Percentiles rank a stretch among this genome's conserved stretches.
Conservation (phyloP, 2,329 filamentous ascomycete genomes). For the Colletotrichum gloeosporioides region DNA sequence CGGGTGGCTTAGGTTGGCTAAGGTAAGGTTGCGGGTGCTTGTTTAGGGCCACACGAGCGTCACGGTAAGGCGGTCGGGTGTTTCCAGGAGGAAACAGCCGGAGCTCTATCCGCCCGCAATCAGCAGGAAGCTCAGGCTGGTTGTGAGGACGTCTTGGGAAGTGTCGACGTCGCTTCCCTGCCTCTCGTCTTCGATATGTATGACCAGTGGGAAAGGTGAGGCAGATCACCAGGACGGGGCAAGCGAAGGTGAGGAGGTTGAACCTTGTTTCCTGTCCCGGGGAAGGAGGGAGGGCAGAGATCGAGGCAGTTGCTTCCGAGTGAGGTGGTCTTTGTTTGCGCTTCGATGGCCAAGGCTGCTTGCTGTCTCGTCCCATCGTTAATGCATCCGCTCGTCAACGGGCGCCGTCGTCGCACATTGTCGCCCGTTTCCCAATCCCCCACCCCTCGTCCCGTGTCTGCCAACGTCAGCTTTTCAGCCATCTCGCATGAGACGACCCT, state of each 20-base stretch:
- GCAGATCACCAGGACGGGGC: not conserved
- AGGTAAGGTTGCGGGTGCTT: not conserved
- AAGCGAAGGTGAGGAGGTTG: not conserved
- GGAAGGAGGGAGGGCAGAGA: not conserved
- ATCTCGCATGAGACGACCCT: not conserved
- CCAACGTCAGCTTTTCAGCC: conserved; percentile 5
- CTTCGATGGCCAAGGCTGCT: not conserved
- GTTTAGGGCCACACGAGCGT: not conserved
- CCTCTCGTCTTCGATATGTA: not conserved
- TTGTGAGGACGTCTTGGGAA: not conserved
- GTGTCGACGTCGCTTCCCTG: not conserved
- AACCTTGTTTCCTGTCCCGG: not conserved
- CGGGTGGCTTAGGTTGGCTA: not conserved
- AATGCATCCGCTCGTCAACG: conserved; percentile 1
- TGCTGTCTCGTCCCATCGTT: not conserved
- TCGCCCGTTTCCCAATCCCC: not conserved
- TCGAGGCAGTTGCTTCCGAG: not conserved
- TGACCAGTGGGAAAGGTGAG: not conserved
- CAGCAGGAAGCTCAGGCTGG: not conserved
- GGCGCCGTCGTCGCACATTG: conserved; percentile 4
- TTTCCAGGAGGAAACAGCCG: not conserved
- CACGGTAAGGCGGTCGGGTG: not conserved
- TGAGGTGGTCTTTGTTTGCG: not conserved
- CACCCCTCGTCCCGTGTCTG: conserved; percentile 4
- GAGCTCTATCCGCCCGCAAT: not conserved